A percentile compares a stretch with the other conserved stretches of the same genome.
These are phyloP conservation scores for Ligustrum vulgare DNA, from an alignment of 257 asterid species.

Conservation along the genomic window DNA sequence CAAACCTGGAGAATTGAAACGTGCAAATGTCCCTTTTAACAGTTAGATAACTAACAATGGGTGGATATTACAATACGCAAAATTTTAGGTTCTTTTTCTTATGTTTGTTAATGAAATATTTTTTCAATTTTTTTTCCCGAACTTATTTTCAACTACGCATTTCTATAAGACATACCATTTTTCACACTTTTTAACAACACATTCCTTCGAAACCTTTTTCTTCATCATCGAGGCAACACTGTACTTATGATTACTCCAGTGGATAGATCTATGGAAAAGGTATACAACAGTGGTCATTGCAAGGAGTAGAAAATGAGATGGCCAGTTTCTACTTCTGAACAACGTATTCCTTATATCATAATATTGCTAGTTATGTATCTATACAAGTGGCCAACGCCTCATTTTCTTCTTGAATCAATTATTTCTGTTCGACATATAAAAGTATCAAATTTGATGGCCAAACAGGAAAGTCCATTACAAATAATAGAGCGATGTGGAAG, in stretches of 20 bases:
- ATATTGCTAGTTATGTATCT: background rate
- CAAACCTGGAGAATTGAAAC: conserved; percentile 52
- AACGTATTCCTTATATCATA: background rate
- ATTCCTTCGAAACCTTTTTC: no score
- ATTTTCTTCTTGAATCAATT: no score
- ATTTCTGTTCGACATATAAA: no score
- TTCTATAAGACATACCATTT: no score
- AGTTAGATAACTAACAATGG: background rate
- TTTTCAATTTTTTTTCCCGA: no score
- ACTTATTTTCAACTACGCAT: no score
- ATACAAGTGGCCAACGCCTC: no score
- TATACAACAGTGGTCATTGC: background rate
- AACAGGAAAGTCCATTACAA: no score
- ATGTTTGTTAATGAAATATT: background rate
- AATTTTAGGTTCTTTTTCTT: background rate
- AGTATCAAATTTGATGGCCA: no score
- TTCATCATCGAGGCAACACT: background rate
- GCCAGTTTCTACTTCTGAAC: background rate
- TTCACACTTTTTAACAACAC: no score
- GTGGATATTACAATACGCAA: background rate
- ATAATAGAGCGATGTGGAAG: no score
- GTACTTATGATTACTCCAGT: background rate
- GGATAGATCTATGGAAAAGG: background rate
- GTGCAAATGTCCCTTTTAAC: conserved; percentile 50
- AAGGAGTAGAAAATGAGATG: background rate